phyloP scores from a whole-genome alignment of 2,329 filamentous ascomycete genomes.

The Stagonosporopsis tanaceti region DNA sequence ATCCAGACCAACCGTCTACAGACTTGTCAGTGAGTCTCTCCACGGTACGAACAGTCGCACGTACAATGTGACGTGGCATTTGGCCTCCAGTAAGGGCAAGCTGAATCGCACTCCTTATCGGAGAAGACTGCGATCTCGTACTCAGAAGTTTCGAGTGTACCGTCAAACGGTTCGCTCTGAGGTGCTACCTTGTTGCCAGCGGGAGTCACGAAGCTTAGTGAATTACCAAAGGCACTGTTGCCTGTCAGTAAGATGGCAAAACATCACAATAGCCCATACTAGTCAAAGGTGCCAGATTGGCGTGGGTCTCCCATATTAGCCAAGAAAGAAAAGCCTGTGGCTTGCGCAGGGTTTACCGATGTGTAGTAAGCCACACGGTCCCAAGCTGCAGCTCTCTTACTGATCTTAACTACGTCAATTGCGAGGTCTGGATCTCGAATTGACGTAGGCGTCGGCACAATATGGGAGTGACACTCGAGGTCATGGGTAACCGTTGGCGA shows the following conservation, averaged over 20 bases:
- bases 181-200: conserved; percentile 58
- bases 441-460: not conserved
- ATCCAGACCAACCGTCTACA: conserved; percentile 73
- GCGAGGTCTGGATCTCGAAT: not conserved
- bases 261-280: conserved; percentile 37
- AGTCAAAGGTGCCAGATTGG: conserved; percentile 64
- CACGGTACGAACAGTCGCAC: conserved; percentile 15
- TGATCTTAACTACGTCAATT: not conserved
- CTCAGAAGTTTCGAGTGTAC: conserved; percentile 50
- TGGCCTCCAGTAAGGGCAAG: conserved; percentile 59
- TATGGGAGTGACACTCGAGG: not conserved
- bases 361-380: conserved; percentile 59
- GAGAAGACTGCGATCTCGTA: conserved; percentile 47
- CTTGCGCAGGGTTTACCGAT: conserved; percentile 48
- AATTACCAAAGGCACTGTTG: conserved; percentile 62
- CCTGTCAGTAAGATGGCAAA: conserved; percentile 9
- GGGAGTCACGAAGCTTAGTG: conserved; percentile 62
- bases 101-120: conserved; percentile 54
- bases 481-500: not conserved
- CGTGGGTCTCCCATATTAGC: conserved; percentile 64
- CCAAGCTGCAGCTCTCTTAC: conserved; percentile 44
- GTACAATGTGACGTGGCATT: conserved; percentile 61
- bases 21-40: conserved; percentile 1
- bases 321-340: conserved; percentile 65
- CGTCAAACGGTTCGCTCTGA: conserved; percentile 59